A percentile compares a stretch with the other conserved stretches of the same genome.
These are phyloP conservation scores for Trifolium pratense DNA, from an alignment of 306 rosid species.

Conservation along the genomic window DNA sequence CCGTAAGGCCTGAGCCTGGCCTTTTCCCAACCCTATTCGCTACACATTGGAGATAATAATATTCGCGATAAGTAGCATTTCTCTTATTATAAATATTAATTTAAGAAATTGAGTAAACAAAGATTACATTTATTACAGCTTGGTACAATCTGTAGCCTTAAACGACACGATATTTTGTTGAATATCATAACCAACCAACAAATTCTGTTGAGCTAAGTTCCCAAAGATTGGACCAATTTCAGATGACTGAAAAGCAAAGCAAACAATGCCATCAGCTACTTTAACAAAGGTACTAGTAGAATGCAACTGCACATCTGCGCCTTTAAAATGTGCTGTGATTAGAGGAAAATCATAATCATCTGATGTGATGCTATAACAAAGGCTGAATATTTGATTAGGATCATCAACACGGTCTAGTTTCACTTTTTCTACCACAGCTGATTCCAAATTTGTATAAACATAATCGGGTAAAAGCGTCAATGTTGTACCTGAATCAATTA, in stretches of 20 bases:
- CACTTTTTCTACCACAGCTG: conserved; percentile 1
- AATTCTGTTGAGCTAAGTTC: conserved; percentile 52
- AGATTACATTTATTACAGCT: too few relatives aligned
- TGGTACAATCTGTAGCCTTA: conserved; percentile 46
- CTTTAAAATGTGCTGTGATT: conserved; percentile 43
- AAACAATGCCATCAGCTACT: not conserved
- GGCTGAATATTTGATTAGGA: too few relatives aligned
- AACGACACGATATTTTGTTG: conserved; percentile 44
- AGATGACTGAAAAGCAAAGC: not conserved
- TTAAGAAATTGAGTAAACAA: too few relatives aligned
- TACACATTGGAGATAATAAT: too few relatives aligned
- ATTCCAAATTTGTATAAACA: conserved; percentile 29
- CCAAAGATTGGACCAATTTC: conserved; percentile 43
- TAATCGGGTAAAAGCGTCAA: conserved; percentile 33
- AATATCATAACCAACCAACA: conserved; percentile 60
- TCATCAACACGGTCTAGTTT: too few relatives aligned
- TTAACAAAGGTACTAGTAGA: conserved; percentile 39
- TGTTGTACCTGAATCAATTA: conserved; percentile 38
- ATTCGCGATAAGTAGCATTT: too few relatives aligned
- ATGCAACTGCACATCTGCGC: conserved; percentile 44
- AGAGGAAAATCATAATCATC: too few relatives aligned
- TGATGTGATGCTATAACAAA: too few relatives aligned
- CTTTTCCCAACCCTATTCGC: too few relatives aligned
- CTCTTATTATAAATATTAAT: too few relatives aligned
- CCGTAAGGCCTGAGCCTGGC: too few relatives aligned